Evolutionary conservation across 768 basidiomycete genomes (phyloP), one percentile per base, ranked within the genome.

Genomic region (Antrodiella citrinella): DNA sequence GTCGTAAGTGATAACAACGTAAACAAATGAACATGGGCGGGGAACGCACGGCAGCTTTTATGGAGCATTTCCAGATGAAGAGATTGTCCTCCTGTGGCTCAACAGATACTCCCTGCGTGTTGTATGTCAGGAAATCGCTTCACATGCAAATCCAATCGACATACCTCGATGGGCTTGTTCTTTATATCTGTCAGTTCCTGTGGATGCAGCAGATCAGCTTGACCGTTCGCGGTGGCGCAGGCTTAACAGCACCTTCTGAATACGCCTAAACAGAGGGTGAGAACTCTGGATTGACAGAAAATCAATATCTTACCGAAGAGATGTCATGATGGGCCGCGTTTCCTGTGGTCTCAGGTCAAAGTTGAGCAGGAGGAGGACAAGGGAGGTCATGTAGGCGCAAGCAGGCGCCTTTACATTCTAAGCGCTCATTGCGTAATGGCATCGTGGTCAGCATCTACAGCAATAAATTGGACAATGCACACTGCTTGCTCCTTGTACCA

Each of bases 41-140:
- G 5, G 18, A 48, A 19, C 38, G 10, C 46, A 26, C 89, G 44
- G 79, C 72, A 49, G 83, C 89, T 62, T 83, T 87, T 57, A 91
- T 78, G 9, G 73, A 62, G 56, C 89, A 88, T 51, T 84, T 78
- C 91, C 90, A 91, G 52, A 80, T 67, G 50, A 86, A 78, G 18
- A 91, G 42, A 62, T 91, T 88, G 52, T 82, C 80, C 9, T 90
- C 89, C 40, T 75, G 70, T 1, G 80, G 72, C 41, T 81, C 77
- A 13, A 83, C 79, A 2, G 69, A 65, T 26, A 91, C 56, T 12
- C 80, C 83, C 89, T 91, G 52, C 4, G 42, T 42, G 1, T 21
- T 15, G 44, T 2, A 30, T 39, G 18, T 40, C 26, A 45, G 25
- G 38, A 54, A 9, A 60, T 13, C 52, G 45, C 46, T n/a, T n/a